Conservation (phyloP, 257 asterid species). For the Capsicum baccatum region DNA sequence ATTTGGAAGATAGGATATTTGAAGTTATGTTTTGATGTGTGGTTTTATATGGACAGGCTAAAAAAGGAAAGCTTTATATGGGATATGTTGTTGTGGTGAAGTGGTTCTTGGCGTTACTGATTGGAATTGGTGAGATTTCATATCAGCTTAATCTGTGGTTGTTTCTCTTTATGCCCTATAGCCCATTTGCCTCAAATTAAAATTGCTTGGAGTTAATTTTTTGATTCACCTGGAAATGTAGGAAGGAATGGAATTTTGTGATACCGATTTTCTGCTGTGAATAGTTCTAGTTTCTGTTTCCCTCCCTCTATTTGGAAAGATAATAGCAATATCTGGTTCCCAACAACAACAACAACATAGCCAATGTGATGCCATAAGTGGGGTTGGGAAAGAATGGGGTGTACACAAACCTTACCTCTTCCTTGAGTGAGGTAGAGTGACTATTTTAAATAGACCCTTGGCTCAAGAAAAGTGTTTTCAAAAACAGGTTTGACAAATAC, state of each 20-base stretch:
- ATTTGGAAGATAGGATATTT: not conserved
- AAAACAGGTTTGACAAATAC: too few species aligned
- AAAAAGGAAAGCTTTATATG: constrained; percentile 78
- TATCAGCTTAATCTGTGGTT: not conserved
- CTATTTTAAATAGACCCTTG: not conserved
- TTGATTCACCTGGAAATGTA: not conserved
- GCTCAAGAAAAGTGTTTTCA: too few species aligned
- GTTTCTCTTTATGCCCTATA: not conserved
- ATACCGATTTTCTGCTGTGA: not conserved
- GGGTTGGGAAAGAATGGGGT: too few species aligned
- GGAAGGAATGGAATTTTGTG: constrained; percentile 17
- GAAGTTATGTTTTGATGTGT: constrained; percentile 36
- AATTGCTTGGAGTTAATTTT: constrained; percentile 60
- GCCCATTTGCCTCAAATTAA: constrained; percentile 44
- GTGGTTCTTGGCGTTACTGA: constrained; percentile 88
- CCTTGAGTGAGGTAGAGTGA: not conserved
- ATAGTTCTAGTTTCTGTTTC: not conserved
- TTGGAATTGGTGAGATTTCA: constrained; percentile 80
- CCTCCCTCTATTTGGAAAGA: not conserved
- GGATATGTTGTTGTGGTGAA: constrained; percentile 80
- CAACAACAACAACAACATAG: too few species aligned
- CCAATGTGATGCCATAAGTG: too few species aligned
- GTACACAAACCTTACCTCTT: too few species aligned
- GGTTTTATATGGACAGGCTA: constrained; percentile 60
- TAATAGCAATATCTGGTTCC: not conserved